A percentile compares a stretch with the other conserved stretches of the same genome.
Evolutionary conservation across 208 protist genomes (phyloP).

Genomic region (Trypanosoma scelopori): DNA sequence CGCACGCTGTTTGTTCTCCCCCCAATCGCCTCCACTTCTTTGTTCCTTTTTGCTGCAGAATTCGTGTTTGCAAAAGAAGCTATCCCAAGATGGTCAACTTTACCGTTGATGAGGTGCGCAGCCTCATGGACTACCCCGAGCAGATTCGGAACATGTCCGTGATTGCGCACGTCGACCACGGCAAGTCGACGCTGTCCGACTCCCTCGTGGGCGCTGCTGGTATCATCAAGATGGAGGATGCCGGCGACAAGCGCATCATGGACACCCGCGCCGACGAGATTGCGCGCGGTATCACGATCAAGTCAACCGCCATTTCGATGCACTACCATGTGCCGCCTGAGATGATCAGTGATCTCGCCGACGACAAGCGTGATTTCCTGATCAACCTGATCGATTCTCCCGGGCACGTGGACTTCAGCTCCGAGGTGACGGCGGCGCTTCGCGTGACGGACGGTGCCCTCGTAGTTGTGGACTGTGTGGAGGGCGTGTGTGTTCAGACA

Average conservation of each 20-base stretch:
- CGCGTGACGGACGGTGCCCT: conserved; percentile 99
- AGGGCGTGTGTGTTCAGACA: conserved; percentile 99
- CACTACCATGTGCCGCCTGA: conserved; percentile 95
- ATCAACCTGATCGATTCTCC: conserved; percentile 95
- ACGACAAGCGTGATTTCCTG: conserved; percentile 80
- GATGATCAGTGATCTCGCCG: conserved; percentile 51
- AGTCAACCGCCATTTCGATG: conserved; percentile 98
- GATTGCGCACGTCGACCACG: conserved; percentile 77
- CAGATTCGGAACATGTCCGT: conserved; percentile 85
- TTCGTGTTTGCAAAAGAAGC: conserved; percentile 16
- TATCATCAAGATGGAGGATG: conserved; percentile 93
- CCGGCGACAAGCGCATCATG: conserved; percentile 71
- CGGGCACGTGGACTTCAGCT: conserved; percentile 99
- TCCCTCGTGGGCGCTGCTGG: conserved; percentile 95
- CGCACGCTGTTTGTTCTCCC: not conserved
- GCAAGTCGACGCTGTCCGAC: conserved; percentile 95
- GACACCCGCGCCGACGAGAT: conserved; percentile 84
- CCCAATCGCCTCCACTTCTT: not conserved
- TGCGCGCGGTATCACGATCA: conserved; percentile 99
- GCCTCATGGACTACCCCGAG: conserved; percentile 67
- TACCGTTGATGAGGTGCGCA: conserved; percentile 74
- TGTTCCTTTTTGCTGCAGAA: conserved; percentile 1
- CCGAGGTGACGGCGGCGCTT: conserved; percentile 99
- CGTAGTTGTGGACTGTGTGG: conserved; percentile 98
- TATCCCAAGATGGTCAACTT: conserved; percentile 73